These are phyloP conservation scores for Barbatosphaeria neglecta DNA, from an alignment of 495 filamentous ascomycete species.

Conservation along the genomic window DNA sequence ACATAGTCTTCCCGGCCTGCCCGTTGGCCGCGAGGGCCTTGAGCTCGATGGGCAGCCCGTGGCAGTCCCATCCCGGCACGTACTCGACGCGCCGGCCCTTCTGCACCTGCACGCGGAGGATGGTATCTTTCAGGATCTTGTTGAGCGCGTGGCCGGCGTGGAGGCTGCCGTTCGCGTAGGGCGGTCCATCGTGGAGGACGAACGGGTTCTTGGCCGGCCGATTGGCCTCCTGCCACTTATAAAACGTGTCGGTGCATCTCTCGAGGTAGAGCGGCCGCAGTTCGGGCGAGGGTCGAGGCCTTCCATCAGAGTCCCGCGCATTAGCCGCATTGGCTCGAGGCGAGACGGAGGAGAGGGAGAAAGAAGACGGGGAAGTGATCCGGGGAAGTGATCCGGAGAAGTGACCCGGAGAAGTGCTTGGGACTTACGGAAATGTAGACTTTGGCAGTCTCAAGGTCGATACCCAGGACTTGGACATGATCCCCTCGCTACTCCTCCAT, in stretches of 20 bases:
- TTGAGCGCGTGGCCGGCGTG: slow-evolving; percentile 98
- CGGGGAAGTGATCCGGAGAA: background rate
- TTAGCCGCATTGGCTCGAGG: background rate
- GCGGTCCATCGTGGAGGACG: slow-evolving; percentile 88
- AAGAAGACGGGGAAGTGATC: background rate
- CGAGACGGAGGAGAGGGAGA: no score
- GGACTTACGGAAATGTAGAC: slow-evolving; percentile 36
- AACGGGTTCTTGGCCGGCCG: slow-evolving; percentile 52
- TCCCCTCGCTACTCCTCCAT: slow-evolving; percentile 3
- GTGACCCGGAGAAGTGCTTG: background rate
- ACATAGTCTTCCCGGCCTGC: slow-evolving; percentile 20
- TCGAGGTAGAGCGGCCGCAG: slow-evolving; percentile 50
- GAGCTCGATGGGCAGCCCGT: slow-evolving; percentile 93
- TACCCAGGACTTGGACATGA: slow-evolving; percentile 38
- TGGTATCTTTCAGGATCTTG: slow-evolving; percentile 93
- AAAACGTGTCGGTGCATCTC: slow-evolving; percentile 76
- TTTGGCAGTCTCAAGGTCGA: slow-evolving; percentile 37
- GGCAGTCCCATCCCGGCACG: slow-evolving; percentile 95
- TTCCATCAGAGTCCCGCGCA: slow-evolving; percentile 12
- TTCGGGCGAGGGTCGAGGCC: slow-evolving; percentile 35
- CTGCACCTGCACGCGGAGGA: slow-evolving; percentile 67
- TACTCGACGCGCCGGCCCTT: slow-evolving; percentile 68
- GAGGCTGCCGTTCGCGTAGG: slow-evolving; percentile 90
- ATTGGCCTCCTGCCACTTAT: slow-evolving; percentile 65
- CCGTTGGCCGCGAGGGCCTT: slow-evolving; percentile 90